Conservation (phyloP, 139 green algal species). For the Pseudopediastrum boryanum region DNA sequence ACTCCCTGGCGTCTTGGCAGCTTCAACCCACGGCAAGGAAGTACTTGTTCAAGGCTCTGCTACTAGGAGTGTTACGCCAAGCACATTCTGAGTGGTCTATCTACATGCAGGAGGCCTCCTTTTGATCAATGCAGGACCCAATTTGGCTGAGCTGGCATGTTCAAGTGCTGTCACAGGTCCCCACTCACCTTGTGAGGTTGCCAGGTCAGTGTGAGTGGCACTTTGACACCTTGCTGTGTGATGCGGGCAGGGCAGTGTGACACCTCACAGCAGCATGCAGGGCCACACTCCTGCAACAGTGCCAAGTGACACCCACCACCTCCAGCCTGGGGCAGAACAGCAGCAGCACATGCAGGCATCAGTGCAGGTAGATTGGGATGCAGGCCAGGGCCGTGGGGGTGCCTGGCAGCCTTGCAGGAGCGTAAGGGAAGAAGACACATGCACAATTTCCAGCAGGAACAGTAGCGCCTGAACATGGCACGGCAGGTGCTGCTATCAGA, state of each 20-base stretch:
- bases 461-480: too few species aligned
- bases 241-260: conserved; percentile 8
- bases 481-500: too few species aligned
- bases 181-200: neutral
- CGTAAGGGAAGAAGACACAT: too few species aligned
- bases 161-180: too few species aligned
- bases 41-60: neutral
- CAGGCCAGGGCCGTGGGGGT: too few species aligned
- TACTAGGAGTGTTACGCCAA: neutral
- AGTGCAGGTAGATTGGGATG: too few species aligned
- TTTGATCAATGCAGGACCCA: too few species aligned
- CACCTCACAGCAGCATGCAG: conserved; percentile 38
- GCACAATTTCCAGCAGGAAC: too few species aligned
- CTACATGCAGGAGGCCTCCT: neutral
- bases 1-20: neutral
- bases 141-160: neutral
- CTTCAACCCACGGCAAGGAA: neutral
- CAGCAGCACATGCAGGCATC: too few species aligned
- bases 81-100: neutral
- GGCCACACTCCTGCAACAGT: conserved; percentile 43
- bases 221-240: neutral
- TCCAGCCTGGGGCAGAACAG: too few species aligned
- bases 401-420: too few species aligned
- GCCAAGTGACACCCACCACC: too few species aligned
- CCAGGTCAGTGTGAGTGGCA: neutral